phyloP scores from a whole-genome alignment of 495 filamentous ascomycete genomes.

The Penicillium atrosanguineum region DNA sequence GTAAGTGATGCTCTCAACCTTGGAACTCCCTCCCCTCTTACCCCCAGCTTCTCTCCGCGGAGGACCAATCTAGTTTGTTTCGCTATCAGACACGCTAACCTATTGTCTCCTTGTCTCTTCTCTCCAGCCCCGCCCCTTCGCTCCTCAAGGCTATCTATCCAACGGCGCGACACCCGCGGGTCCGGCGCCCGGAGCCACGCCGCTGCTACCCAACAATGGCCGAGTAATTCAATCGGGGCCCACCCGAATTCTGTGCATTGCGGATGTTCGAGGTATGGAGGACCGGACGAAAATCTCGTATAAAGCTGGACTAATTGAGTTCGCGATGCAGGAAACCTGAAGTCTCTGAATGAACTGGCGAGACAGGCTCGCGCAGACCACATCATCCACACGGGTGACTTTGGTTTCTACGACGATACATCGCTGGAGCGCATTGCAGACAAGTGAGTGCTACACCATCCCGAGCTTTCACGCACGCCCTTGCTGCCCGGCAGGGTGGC shows the following conservation, averaged over 20 bases:
- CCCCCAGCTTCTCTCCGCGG: constrained; percentile 10
- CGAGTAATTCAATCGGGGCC: constrained; percentile 80
- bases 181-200: constrained; percentile 50
- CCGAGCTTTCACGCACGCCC: background rate
- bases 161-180: constrained; percentile 45
- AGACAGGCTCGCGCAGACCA: constrained; percentile 90
- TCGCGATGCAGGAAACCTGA: constrained; percentile 72
- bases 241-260: constrained; percentile 87
- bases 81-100: background rate
- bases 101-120: background rate
- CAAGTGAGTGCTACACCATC: constrained; percentile 65
- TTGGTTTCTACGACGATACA: constrained; percentile 97
- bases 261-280: constrained; percentile 88
- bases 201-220: constrained; percentile 64
- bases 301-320: constrained; percentile 12
- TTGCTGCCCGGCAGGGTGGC: constrained; percentile 9
- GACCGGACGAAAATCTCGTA: background rate
- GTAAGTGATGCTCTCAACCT: constrained; percentile 36
- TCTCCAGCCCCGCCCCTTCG: constrained; percentile 46
- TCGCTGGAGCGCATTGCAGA: constrained; percentile 97
- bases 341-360: constrained; percentile 93
- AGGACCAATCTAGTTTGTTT: background rate
- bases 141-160: constrained; percentile 49
- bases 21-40: constrained; percentile 17
- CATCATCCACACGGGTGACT: constrained; percentile 98